phyloP scores from a whole-genome alignment of 2,329 filamentous ascomycete genomes.

The Aspergillus piperis region DNA sequence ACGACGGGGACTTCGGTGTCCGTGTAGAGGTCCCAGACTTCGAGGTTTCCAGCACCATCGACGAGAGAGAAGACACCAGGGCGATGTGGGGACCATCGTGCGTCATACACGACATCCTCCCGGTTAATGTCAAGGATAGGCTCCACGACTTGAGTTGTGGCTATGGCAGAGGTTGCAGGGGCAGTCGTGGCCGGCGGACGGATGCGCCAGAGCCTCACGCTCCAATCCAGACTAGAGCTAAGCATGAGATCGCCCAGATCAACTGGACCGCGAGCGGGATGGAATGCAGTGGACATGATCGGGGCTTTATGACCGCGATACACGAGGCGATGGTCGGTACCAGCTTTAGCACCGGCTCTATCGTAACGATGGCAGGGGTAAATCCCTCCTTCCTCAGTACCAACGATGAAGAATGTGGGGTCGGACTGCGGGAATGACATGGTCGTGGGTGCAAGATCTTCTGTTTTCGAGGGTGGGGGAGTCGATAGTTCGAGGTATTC shows the following conservation, averaged over 20 bases:
- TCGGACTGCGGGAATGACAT: constrained; percentile 94
- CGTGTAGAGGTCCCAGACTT: constrained; percentile 91
- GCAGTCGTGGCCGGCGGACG: constrained; percentile 54
- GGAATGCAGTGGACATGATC: constrained; percentile 95
- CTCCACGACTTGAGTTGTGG: constrained; percentile 56
- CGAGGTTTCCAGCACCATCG: constrained; percentile 86
- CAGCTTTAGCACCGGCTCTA: constrained; percentile 93
- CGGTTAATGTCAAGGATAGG: constrained; percentile 88
- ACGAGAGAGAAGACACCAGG: constrained; percentile 94
- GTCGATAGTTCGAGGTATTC: constrained; percentile 87
- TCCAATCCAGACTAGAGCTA: constrained; percentile 93
- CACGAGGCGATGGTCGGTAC: constrained; percentile 82
- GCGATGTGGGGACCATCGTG: constrained; percentile 90
- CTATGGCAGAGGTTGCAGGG: constrained; percentile 38
- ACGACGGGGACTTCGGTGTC: constrained; percentile 91
- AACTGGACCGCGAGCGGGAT: constrained; percentile 86
- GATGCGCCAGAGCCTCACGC: constrained; percentile 94
- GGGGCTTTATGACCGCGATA: constrained; percentile 91
- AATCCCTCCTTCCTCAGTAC: constrained; percentile 94
- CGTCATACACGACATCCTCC: constrained; percentile 96
- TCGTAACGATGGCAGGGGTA: constrained; percentile 97
- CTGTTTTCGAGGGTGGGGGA: constrained; percentile 82
- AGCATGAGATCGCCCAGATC: constrained; percentile 93
- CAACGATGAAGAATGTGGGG: constrained; percentile 95
- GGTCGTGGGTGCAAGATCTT: constrained; percentile 91